Conservation (phyloP, 495 filamentous ascomycete species). For the Filosporella fistucella region DNA sequence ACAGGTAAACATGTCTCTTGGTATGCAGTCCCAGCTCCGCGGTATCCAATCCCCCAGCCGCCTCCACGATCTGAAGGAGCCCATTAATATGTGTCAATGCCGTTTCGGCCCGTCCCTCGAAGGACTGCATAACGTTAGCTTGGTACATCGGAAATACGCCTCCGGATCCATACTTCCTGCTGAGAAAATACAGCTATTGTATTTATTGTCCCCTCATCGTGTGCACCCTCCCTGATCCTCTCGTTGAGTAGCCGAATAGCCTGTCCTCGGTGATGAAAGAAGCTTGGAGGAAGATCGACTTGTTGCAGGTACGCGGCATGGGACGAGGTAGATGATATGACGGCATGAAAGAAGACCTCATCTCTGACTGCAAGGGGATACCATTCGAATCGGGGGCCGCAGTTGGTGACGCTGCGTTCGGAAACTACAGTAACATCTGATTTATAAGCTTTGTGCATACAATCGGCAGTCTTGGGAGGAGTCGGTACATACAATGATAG, state of each 20-base stretch:
- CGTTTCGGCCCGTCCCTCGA: neutral
- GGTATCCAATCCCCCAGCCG: conserved; percentile 9
- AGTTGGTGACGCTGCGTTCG: conserved; percentile 4
- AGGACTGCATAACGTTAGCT: conserved; percentile 7
- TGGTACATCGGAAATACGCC: neutral
- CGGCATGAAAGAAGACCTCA: conserved; percentile 18
- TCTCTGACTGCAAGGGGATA: conserved; percentile 17
- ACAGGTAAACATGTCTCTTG: conserved; percentile 13
- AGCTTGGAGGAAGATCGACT: neutral
- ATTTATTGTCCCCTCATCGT: conserved; percentile 21
- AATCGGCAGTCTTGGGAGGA: neutral
- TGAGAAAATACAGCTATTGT: conserved; percentile 14
- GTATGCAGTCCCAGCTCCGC: conserved; percentile 1
- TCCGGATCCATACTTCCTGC: conserved; percentile 11
- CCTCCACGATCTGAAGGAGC: conserved; percentile 5
- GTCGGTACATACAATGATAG: conserved; percentile 10
- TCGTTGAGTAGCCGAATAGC: conserved; percentile 18
- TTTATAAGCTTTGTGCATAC: conserved; percentile 4
- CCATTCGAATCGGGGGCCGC: conserved; percentile 19
- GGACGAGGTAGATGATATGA: conserved; percentile 12
- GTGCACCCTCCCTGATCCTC: conserved; percentile 5
- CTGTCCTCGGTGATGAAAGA: conserved; percentile 17
- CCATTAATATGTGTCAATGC: conserved; percentile 14
- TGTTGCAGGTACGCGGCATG: conserved; percentile 10
- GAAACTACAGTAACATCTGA: conserved; percentile 17